Evolutionary conservation across 345 rosid genomes (phyloP), one percentile per base, ranked within the genome.

Genomic region (Euphorbia peplus): DNA sequence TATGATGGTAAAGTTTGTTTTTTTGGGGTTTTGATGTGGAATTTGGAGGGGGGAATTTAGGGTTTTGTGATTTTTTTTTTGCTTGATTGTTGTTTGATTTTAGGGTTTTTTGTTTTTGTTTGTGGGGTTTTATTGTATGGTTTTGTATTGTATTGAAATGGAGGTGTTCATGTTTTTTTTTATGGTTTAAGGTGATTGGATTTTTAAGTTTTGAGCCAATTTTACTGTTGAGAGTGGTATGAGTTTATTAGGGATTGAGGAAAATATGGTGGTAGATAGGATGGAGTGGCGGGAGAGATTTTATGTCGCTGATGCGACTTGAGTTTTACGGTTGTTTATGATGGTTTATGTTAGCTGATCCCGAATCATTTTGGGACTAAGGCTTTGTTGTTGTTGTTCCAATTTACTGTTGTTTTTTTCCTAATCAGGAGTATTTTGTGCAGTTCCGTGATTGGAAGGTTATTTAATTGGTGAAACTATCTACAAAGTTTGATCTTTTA

Each of bases 31-130:
- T 8, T 44, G 25, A 19, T 60, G 54, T 28, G 15, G 32, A 11
- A 26, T 67, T 39, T 60, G 4, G 24, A 42, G 63, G 18, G 26
- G 25, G 22, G 60, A 69, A 69, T 41, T 28, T 79, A 79, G 82
- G 81, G 79, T 71, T 78, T 83, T 42, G 14, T 37, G 16, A 1
- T 68, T 58, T 50, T 32, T 32, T 32, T 32, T 32, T 32, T 32
- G 37, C 61, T 42, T 1, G 39, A 12, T 46, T 5, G 22, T 53
- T 18, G 70, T 47, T 57, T 19, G 21, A 55, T 64, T 71, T 67
- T 80, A 74, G 82, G 79, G 74, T 83, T 68, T 63, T 60, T 50
- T 58, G 22, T 48, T 12, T 4, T 2, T 63, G 32, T 25, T 55
- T 26, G 28, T 60, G 46, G 15, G 41, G 28, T 15, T 44, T 4